Percentiles rank a stretch among this genome's conserved stretches.
phyloP scores from a whole-genome alignment of 495 filamentous ascomycete species.

The Astrocystis sublimbata region DNA sequence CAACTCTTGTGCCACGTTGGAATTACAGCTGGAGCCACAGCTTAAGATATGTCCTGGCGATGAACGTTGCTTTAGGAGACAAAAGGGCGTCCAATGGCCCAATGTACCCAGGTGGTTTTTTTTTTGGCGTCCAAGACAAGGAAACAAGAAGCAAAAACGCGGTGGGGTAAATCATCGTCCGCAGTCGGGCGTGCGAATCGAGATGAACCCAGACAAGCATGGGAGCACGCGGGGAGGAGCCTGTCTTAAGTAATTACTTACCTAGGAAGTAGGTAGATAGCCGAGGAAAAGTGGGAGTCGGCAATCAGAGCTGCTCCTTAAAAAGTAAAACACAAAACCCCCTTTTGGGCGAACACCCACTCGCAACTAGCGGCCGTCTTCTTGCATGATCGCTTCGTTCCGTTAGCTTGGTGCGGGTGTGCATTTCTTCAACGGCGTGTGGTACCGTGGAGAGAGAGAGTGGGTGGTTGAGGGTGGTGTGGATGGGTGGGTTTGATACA shows the following conservation, averaged over 20 bases:
- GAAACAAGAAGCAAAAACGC: too few species aligned
- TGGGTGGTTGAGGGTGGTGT: slow-evolving; percentile 10
- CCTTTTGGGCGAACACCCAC: background rate
- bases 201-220: background rate
- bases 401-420: background rate
- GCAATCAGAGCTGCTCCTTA: background rate
- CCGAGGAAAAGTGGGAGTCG: background rate
- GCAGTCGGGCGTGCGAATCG: too few species aligned
- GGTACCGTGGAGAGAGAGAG: background rate
- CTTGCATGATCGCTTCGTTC: background rate
- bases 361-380: background rate
- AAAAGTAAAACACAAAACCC: background rate
- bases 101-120: background rate
- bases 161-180: too few species aligned
- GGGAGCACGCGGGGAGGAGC: too few species aligned
- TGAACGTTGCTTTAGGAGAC: too few species aligned
- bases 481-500: slow-evolving; percentile 19
- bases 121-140: too few species aligned
- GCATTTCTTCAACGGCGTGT: background rate
- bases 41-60: too few species aligned
- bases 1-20: background rate
- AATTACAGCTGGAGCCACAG: background rate
- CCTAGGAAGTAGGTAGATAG: background rate
- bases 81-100: background rate
- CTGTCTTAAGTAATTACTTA: too few species aligned